phyloP scores from a whole-genome alignment of 1,284 basidiomycete genomes.

The Sporisorium sorghi region DNA sequence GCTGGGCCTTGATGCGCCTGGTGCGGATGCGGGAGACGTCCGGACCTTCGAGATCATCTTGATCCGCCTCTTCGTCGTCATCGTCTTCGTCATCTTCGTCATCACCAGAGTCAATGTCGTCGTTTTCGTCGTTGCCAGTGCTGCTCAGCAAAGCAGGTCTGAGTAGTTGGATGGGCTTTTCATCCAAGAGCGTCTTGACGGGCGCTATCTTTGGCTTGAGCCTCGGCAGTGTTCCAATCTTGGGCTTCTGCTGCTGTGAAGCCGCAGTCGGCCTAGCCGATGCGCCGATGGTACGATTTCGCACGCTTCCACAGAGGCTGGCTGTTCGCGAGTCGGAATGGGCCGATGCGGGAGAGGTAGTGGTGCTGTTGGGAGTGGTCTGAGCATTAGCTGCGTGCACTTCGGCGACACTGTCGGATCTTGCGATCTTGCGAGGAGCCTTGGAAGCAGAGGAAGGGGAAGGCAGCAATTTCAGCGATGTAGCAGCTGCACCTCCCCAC shows the following conservation, averaged over 20 bases:
- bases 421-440: constrained; percentile 30
- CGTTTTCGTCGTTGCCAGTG: constrained; percentile 1
- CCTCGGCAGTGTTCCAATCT: constrained; percentile 39
- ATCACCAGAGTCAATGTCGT: background rate
- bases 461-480: constrained; percentile 8
- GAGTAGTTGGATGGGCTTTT: constrained; percentile 9
- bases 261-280: constrained; percentile 1
- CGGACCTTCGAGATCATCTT: constrained; percentile 20
- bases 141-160: background rate
- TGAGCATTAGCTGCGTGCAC: constrained; percentile 15
- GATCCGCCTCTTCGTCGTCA: constrained; percentile 6
- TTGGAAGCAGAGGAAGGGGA: constrained; percentile 28
- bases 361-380: background rate
- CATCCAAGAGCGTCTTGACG: constrained; percentile 31
- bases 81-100: constrained; percentile 12
- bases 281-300: constrained; percentile 15
- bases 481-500: constrained; percentile 8
- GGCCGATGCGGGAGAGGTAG: constrained; percentile 4
- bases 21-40: constrained; percentile 41
- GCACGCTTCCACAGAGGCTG: constrained; percentile 5
- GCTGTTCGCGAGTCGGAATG: background rate
- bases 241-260: constrained; percentile 9
- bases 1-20: constrained; percentile 2
- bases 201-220: constrained; percentile 14
- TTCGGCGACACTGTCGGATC: constrained; percentile 25